Conservation (phyloP, 2,329 filamentous ascomycete species). For the Lachnellula cervina region DNA sequence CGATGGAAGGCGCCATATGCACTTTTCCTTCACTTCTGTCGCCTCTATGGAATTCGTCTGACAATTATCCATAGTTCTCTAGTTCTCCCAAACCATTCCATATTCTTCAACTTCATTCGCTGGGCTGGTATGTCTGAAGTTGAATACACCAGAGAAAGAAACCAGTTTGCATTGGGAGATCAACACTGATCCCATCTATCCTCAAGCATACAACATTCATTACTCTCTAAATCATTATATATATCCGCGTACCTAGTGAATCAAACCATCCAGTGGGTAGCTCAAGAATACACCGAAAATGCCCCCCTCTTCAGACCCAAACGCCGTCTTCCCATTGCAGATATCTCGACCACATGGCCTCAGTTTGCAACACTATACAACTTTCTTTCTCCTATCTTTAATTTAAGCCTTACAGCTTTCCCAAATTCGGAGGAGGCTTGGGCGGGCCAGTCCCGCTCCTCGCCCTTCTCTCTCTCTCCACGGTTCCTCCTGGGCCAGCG, state of each 20-base stretch:
- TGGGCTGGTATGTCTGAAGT: too few relatives aligned
- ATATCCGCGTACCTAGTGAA: not conserved
- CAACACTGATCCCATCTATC: too few relatives aligned
- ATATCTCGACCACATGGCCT: not conserved
- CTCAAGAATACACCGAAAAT: conserved; percentile 14
- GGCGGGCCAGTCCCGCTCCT: conserved; percentile 37
- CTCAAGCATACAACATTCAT: not conserved
- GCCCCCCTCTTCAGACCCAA: conserved; percentile 7
- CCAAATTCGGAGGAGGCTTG: conserved; percentile 20
- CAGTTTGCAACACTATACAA: not conserved
- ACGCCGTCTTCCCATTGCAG: conserved; percentile 10
- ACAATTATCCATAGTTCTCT: not conserved
- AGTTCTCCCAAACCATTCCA: not conserved
- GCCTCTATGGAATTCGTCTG: not conserved
- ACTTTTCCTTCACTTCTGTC: not conserved
- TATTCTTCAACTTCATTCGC: too few relatives aligned
- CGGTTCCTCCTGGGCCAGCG: conserved; percentile 35
- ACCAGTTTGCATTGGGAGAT: too few relatives aligned
- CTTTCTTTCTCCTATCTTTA: not conserved
- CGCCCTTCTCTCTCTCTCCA: conserved; percentile 40
- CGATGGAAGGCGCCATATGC: not conserved
- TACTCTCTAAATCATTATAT: conserved; percentile 15
- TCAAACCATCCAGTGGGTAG: not conserved
- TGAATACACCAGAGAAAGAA: too few relatives aligned
- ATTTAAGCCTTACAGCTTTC: conserved; percentile 15